A percentile compares a stretch with the other conserved stretches of the same genome.
Evolutionary conservation across 345 rosid genomes (phyloP).

Genomic region (Clarkia xantiana): DNA sequence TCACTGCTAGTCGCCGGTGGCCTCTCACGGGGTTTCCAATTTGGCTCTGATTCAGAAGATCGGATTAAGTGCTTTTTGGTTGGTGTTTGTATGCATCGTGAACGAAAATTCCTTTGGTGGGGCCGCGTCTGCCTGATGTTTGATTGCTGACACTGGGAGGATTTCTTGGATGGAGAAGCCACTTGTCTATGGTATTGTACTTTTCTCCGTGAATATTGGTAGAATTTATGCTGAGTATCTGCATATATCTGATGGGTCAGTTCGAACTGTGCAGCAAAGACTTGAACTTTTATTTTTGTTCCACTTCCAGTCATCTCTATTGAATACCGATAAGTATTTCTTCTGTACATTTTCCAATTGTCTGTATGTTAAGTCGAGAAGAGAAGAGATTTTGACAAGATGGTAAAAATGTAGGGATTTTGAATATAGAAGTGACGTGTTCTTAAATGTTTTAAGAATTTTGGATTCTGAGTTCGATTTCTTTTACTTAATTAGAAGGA

Average conservation of each 20-base stretch:
- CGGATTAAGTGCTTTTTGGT: too few relatives aligned
- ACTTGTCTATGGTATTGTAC: conserved; percentile 1
- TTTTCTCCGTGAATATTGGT: neutral
- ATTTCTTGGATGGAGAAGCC: conserved; percentile 4
- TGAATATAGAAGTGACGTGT: neutral
- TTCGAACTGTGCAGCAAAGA: neutral
- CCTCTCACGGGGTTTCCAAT: too few relatives aligned
- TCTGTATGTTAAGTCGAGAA: neutral
- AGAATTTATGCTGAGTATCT: neutral
- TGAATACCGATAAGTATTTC: neutral
- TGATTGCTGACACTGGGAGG: neutral
- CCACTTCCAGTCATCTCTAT: neutral
- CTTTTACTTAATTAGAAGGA: too few relatives aligned
- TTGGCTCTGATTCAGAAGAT: too few relatives aligned
- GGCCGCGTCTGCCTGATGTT: neutral
- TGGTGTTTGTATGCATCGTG: too few relatives aligned
- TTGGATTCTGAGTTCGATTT: too few relatives aligned
- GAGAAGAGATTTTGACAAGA: neutral
- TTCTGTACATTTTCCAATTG: neutral
- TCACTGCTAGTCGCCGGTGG: too few relatives aligned
- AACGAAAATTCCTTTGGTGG: neutral
- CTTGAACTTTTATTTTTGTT: neutral
- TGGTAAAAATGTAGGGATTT: neutral
- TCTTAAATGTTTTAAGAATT: too few relatives aligned
- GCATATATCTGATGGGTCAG: neutral